Conservation (phyloP, 2,329 filamentous ascomycete species). For the Penicillium sp. region DNA sequence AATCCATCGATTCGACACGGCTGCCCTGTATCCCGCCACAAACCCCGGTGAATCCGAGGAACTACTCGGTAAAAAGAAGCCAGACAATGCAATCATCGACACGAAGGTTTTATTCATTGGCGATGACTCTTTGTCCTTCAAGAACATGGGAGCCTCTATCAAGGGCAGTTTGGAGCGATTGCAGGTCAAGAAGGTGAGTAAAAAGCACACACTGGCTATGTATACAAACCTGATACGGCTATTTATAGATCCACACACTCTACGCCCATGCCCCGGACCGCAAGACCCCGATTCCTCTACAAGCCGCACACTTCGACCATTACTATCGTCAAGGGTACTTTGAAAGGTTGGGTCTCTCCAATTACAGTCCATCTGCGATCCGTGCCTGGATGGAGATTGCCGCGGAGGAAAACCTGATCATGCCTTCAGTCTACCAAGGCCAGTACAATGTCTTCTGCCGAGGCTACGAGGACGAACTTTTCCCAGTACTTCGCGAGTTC, state of each 20-base stretch:
- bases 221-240: neutral
- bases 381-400: conserved; percentile 1
- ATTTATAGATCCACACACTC: conserved; percentile 2
- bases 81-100: neutral
- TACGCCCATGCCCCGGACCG: conserved; percentile 6
- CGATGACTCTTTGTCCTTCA: neutral
- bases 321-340: neutral
- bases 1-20: conserved; percentile 1
- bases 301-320: conserved; percentile 3
- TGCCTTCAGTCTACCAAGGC: conserved; percentile 2
- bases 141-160: conserved; percentile 2
- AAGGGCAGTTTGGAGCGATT: neutral
- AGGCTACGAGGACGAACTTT: conserved; percentile 5
- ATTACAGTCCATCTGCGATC: conserved; percentile 2
- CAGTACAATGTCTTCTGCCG: conserved; percentile 6
- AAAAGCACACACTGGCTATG: fast-evolving
- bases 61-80: neutral
- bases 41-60: conserved; percentile 1
- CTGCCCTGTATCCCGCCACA: conserved; percentile 4
- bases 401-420: neutral
- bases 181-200: neutral
- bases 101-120: conserved; percentile 1
- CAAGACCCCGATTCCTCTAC: neutral
- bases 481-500: neutral
- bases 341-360: neutral